Evolutionary conservation across 352 stramenopile genomes (phyloP).

Genomic region (Chrysophaeum taylorii): DNA sequence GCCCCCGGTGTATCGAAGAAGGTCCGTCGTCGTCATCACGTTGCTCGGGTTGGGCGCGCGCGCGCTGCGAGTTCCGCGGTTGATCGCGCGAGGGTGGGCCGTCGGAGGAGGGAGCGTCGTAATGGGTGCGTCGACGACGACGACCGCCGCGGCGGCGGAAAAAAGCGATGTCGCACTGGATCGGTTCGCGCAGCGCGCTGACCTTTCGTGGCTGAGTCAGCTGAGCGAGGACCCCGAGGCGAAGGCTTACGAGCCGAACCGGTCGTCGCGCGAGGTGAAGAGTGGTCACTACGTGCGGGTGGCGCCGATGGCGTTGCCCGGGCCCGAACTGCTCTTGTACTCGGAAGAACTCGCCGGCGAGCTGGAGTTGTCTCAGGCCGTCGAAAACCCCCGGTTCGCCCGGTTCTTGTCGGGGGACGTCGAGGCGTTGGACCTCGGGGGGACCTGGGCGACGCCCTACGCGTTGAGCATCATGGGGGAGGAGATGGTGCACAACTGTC

Average conservation of each 20-base stretch:
- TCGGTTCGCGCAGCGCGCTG: background rate
- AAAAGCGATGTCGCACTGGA: too few relatives aligned
- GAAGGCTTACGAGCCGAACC: background rate
- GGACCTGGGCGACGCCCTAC: constrained; percentile 47
- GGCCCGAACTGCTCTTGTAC: constrained; percentile 38
- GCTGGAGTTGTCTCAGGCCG: constrained; percentile 25
- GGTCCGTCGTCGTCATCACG: too few relatives aligned
- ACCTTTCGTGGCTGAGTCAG: background rate
- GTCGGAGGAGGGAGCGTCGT: too few relatives aligned
- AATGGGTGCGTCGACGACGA: too few relatives aligned
- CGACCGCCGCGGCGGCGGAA: too few relatives aligned
- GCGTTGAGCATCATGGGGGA: constrained; percentile 48
- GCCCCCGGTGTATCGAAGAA: too few relatives aligned
- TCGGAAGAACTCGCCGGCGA: constrained; percentile 32
- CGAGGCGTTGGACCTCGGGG: background rate
- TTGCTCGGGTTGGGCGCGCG: too few relatives aligned
- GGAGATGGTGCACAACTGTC: constrained; percentile 22
- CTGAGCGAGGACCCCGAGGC: constrained; percentile 9
- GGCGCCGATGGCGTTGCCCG: constrained; percentile 36
- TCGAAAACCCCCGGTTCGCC: background rate
- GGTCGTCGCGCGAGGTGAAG: constrained; percentile 7
- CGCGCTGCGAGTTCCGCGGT: too few relatives aligned
- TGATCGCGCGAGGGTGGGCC: too few relatives aligned
- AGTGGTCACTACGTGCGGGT: constrained; percentile 44
- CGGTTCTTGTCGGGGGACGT: background rate